Evolutionary conservation across 257 asterid species (phyloP).

Genomic region (Vinca minor): DNA sequence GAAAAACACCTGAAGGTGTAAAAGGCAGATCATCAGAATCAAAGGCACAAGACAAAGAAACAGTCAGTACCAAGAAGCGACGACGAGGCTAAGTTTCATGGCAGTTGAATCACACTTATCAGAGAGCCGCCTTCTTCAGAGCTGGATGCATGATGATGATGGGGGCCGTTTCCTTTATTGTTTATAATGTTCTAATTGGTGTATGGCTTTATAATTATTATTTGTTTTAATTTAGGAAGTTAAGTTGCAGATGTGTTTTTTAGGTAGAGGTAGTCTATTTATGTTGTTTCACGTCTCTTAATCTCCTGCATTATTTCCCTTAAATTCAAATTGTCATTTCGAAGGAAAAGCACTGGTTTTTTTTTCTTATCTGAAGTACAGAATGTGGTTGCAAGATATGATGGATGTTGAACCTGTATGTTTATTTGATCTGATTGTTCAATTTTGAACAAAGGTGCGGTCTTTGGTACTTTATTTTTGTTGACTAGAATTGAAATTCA

Average conservation of each 20-base stretch:
- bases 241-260: not conserved
- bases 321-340: not conserved
- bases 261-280: not conserved
- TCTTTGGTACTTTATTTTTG: not conserved
- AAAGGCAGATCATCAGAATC: constrained; percentile 39
- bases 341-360: not conserved
- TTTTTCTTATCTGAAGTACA: no score
- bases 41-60: constrained; percentile 45
- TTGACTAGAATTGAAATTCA: no score
- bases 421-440: not conserved
- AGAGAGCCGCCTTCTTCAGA: not conserved
- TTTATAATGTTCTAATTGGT: not conserved
- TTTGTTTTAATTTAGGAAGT: constrained; percentile 6
- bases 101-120: not conserved
- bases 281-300: not conserved
- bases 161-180: not conserved
- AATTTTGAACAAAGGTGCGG: no score
- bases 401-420: no score
- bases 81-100: constrained; percentile 21
- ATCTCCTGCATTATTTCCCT: not conserved
- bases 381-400: no score
- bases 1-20: constrained; percentile 28
- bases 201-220: not conserved
- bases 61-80: constrained; percentile 52
- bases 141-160: not conserved